These are phyloP conservation scores for Eimeria tenella DNA, from an alignment of 169 alveolate genomes.

Conservation along the genomic window DNA sequence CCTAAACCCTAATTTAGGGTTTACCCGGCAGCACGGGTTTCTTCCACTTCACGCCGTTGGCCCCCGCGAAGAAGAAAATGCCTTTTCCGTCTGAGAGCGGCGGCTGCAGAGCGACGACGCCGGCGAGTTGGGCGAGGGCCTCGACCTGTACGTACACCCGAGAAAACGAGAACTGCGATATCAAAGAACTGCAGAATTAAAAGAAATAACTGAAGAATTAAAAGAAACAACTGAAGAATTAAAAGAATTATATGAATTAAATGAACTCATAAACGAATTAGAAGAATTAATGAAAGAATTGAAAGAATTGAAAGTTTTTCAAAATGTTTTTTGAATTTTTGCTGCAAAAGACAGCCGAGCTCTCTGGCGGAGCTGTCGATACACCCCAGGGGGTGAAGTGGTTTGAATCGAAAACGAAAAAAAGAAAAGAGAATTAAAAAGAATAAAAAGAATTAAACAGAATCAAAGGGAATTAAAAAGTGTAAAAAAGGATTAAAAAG, in stretches of 20 bases:
- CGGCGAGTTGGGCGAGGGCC: slow-evolving; percentile 86
- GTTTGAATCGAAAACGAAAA: no score
- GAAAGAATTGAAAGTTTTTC: no score
- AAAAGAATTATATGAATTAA: not conserved
- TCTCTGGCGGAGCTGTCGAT: no score
- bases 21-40: slow-evolving; percentile 85
- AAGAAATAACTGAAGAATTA: not conserved
- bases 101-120: slow-evolving; percentile 83
- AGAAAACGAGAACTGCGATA: not conserved
- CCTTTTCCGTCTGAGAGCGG: slow-evolving; percentile 80
- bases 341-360: no score
- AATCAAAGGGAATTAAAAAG: no score
- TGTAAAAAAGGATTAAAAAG: no score
- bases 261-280: not conserved
- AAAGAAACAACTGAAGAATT: not conserved
- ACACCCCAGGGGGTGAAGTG: no score
- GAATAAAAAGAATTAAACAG: no score
- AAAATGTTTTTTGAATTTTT: no score
- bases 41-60: slow-evolving; percentile 85
- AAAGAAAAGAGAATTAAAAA: no score
- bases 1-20: not conserved
- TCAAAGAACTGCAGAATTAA: not conserved
- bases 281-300: not conserved
- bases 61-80: slow-evolving; percentile 85
- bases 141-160: slow-evolving; percentile 77